Percentiles rank a stretch among this genome's conserved stretches.
phyloP scores from a whole-genome alignment of 1,284 basidiomycete species.

The Heterobasidion occidentale region DNA sequence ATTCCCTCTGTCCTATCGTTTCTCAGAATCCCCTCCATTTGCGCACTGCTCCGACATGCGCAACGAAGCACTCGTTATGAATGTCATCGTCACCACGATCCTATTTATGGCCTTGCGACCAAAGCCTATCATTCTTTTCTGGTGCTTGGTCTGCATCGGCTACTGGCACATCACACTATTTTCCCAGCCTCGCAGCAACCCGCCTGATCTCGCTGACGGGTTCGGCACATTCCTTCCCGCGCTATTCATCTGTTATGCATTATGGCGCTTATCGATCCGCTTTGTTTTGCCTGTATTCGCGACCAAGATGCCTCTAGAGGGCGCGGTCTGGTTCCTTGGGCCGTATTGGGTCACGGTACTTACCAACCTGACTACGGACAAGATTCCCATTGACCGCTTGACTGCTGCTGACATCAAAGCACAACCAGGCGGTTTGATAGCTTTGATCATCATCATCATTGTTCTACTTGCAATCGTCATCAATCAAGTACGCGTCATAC shows the following conservation, averaged over 20 bases:
- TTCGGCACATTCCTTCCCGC: conserved; percentile 75
- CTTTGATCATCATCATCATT: conserved; percentile 65
- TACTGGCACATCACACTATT: conserved; percentile 84
- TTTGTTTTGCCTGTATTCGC: conserved; percentile 68
- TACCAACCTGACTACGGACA: conserved; percentile 55
- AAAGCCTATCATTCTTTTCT: conserved; percentile 62
- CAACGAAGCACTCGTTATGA: conserved; percentile 61
- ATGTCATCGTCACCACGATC: conserved; percentile 56
- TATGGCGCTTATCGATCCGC: conserved; percentile 74
- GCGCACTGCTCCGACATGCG: conserved; percentile 69
- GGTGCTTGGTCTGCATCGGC: conserved; percentile 77
- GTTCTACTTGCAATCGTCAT: conserved; percentile 52
- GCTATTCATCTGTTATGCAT: conserved; percentile 72
- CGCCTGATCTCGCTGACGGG: conserved; percentile 60
- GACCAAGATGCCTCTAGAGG: conserved; percentile 60
- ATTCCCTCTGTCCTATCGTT: conserved; percentile 60
- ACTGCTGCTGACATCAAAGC: conserved; percentile 61
- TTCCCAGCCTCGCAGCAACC: conserved; percentile 65
- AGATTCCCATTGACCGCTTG: conserved; percentile 70
- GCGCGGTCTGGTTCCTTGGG: conserved; percentile 65
- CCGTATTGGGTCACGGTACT: conserved; percentile 80
- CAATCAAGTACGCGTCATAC: conserved; percentile 79
- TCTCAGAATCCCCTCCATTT: conserved; percentile 33
- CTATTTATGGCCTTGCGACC: conserved; percentile 74
- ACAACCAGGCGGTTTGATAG: conserved; percentile 64